Base-by-base conservation (phyloP, 2,329 filamentous ascomycete genomes). In the Pseudogymnoascus sp. region DNA sequence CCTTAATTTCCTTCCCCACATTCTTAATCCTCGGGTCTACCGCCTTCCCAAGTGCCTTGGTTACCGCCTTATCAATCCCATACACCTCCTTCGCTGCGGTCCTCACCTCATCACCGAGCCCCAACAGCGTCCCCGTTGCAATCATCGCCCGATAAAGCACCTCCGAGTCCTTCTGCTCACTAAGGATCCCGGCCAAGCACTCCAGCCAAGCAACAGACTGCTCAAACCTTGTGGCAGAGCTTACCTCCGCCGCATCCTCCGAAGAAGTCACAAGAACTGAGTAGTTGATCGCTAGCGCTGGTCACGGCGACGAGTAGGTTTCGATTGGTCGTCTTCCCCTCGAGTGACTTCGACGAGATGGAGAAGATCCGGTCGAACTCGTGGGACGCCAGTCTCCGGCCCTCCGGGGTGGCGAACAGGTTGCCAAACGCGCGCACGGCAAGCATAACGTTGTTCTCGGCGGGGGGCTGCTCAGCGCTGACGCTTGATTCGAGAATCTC, bases 381-480 rank as follows among this genome's bases (percentile, higher is more conserved):
- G 18, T 77, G 77, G 11, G 84, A 81, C 5, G 86, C 84, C 3
- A 91, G 76, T 52, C 79, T 77, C 21, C 90, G 85, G 14, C 95
- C 95, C 63, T 88, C 81, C 0, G 84, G 78, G 0, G 90, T 90
- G 64, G 85, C 83, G 71, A 97, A 96, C 6, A 97, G 79, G 69
- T 99, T 99, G 31, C 86, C 88, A 59, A 97, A 81, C 12, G 88
- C 84, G 3, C 95, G 89, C 11, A 91, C 80, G 0, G 88, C 87
- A 80, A 99, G 89, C 88, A 97, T 96, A 9, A 86, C 84, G 67
- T 91, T 91, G 75, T 97, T 97, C 61, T 88, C 82, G 38, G 86
- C 86, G 0, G 88, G 79, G 1, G 84, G 80, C 0, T 82, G 77
- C 4, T 76, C 74, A 7, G 85, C 81, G 61, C 88, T 85, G 1